Conservation (phyloP, 345 rosid genomes). For the Arabidopsis thaliana region TAIR10.1 NC_003070.9:2173501-2174000, state of each 20-base stretch:
- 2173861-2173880: slow-evolving; percentile 9
- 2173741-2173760: slow-evolving; percentile 6
- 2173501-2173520: slow-evolving; percentile 9
- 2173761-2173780: slow-evolving; percentile 8
- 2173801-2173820: slow-evolving; percentile 13
- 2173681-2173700: not conserved
- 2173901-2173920: not conserved
- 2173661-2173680: slow-evolving; percentile 5
- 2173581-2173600: not conserved
- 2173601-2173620: not conserved
- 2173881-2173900: slow-evolving; percentile 6
- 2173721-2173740: not conserved
- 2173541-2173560: not conserved
- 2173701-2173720: slow-evolving; percentile 25
- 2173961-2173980: slow-evolving; percentile 13
- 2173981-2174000: slow-evolving; percentile 7
- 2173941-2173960: not conserved
- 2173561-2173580: not conserved
- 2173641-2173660: not conserved
- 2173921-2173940: not conserved
- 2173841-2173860: not conserved
- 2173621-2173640: slow-evolving; percentile 8
- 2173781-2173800: not conserved
- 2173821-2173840: slow-evolving; percentile 10
- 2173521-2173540: not conserved